Evolutionary conservation across 768 basidiomycete genomes (phyloP), one percentile per base, ranked within the genome.

Genomic region (Neoboletus subvelutipes): DNA sequence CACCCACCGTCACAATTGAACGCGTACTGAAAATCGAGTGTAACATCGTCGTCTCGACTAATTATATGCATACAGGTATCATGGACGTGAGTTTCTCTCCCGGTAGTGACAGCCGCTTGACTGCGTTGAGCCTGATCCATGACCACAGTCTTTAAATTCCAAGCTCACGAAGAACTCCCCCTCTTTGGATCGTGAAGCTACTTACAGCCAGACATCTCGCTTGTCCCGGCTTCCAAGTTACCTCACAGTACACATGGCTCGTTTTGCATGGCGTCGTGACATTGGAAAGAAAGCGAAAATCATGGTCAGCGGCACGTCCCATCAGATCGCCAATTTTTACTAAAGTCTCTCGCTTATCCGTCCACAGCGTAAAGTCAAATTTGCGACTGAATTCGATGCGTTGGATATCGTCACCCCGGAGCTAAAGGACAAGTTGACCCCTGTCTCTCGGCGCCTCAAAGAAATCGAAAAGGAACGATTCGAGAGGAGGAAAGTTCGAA

Each of bases 211-310:
- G 66, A 85, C 83, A 37, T 88, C 90, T 4, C 86, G 94, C 10
- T 67, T 99, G 49, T 84, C 91, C 12, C 83, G 95, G 22, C 77
- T 98, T 13, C 97, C 97, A 0, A 72, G 83, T 5, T 95, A 91
- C 66, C 81, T 97, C 22, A 86, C 88, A 6, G 84, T 98, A 5
- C 94, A 98, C 65, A 92, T 98, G 89, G 94, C 95, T 13, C 90
- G 97, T 46, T 99, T 98, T 71, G 88, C 87, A 54, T 99, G 97
- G 97, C 79, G 92, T 57, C 79, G 83, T 37, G 97, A 98, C 62
- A 94, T 97, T 57, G 74, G 74, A 50, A 93, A 88, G 77, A 98
- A 98, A 69, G 86, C 96, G 2, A 98, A 99, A 76, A 96, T 98
- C 70, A 94, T 99, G 96, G 90, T 90, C 58, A 43, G 75, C 64